Evolutionary conservation across 441 rosid genomes (phyloP).

Genomic region (Adansonia gregorii): DNA sequence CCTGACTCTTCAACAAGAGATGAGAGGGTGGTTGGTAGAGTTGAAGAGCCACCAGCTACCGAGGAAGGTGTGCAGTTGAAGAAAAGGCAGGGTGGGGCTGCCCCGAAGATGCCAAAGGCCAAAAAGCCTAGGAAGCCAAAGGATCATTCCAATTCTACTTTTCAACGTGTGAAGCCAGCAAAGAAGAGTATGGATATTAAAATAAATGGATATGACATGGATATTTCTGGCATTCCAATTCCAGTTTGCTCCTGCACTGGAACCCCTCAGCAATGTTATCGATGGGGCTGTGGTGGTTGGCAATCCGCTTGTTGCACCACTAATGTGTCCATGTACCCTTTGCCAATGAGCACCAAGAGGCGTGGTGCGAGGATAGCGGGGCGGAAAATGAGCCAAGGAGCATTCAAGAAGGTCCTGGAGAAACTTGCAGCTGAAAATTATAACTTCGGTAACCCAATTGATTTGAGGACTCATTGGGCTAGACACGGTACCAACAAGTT

Average conservation of each 20-base stretch:
- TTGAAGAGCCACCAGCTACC: conserved; percentile 52
- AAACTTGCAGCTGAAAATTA: conserved; percentile 78
- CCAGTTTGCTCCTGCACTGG: conserved; percentile 96
- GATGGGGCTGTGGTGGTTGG: conserved; percentile 99
- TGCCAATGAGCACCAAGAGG: conserved; percentile 90
- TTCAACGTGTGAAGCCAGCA: conserved; percentile 63
- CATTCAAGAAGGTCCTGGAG: conserved; percentile 87
- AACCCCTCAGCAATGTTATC: conserved; percentile 74
- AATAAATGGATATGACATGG: conserved; percentile 86
- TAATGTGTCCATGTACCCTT: conserved; percentile 79
- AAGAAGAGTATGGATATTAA: conserved; percentile 83
- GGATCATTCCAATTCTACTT: conserved; percentile 47
- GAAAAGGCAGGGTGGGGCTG: conserved; percentile 57
- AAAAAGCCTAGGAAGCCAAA: conserved; percentile 81
- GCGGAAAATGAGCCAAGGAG: conserved; percentile 97
- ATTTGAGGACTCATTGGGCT: conserved; percentile 92
- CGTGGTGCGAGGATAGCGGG: conserved; percentile 96
- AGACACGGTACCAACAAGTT: conserved; percentile 99
- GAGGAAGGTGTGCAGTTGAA: conserved; percentile 52
- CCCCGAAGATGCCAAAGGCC: conserved; percentile 59
- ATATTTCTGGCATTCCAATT: conserved; percentile 80
- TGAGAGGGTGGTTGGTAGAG: conserved; percentile 45
- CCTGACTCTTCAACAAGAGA: conserved; percentile 49
- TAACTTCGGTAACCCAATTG: conserved; percentile 76
- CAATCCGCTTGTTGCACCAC: conserved; percentile 95